Evolutionary conservation across 352 stramenopile species (phyloP).

Genomic region (Pythium vanterpoolii): DNA sequence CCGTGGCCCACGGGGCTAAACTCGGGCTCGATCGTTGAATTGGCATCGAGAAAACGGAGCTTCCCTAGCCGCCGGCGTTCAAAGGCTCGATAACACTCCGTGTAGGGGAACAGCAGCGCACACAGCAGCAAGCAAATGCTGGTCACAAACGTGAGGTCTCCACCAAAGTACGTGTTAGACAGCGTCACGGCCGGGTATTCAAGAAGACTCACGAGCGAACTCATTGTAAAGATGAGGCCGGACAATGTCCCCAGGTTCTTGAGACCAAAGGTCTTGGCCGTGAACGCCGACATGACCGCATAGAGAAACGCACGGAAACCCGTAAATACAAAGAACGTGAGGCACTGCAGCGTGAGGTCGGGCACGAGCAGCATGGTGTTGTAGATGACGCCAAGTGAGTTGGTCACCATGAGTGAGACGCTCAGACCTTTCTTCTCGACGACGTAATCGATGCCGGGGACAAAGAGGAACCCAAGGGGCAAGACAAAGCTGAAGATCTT

Average conservation of each 20-base stretch:
- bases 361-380: conserved; percentile 70
- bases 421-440: conserved; percentile 66
- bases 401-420: conserved; percentile 73
- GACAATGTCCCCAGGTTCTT: conserved; percentile 82
- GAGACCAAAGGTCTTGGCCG: conserved; percentile 83
- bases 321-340: conserved; percentile 80
- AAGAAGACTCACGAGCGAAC: conserved; percentile 65
- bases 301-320: conserved; percentile 86
- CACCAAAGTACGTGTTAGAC: conserved; percentile 56
- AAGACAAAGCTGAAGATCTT: conserved; percentile 86
- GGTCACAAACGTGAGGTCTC: conserved; percentile 56
- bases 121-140: conserved; percentile 51
- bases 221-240: conserved; percentile 79
- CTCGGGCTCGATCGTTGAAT: conserved; percentile 11
- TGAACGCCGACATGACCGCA: conserved; percentile 83
- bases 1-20: conserved; percentile 36
- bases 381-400: conserved; percentile 65
- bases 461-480: conserved; percentile 80
- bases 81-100: conserved; percentile 47
- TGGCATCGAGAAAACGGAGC: conserved; percentile 23
- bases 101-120: conserved; percentile 55
- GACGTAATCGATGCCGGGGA: conserved; percentile 81
- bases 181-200: conserved; percentile 78
- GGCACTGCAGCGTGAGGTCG: conserved; percentile 52
- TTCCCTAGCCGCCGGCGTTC: conserved; percentile 37